These are phyloP conservation scores for Apiospora rasikravindrae DNA, from an alignment of 2,329 filamentous ascomycete species.

Conservation along the genomic window DNA sequence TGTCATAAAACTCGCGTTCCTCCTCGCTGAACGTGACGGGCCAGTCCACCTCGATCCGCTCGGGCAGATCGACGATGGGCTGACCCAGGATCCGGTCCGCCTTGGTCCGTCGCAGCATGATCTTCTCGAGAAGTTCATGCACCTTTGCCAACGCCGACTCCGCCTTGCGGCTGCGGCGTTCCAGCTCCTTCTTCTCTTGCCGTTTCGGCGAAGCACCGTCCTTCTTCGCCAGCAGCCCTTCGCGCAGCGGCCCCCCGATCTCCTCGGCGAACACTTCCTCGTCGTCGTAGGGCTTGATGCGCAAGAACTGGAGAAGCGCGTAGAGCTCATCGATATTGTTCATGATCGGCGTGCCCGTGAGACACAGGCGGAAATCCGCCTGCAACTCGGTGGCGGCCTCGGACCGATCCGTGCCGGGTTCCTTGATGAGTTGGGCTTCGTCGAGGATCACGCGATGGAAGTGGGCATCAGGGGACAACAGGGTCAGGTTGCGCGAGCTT, in stretches of 20 bases:
- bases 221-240: slow-evolving; percentile 58
- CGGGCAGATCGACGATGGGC: slow-evolving; percentile 73
- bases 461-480: slow-evolving; percentile 59
- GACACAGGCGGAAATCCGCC: slow-evolving; percentile 72
- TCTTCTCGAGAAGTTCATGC: slow-evolving; percentile 77
- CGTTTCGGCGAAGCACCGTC: not conserved
- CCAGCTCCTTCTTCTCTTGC: not conserved
- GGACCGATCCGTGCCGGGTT: slow-evolving; percentile 66
- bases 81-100: slow-evolving; percentile 79
- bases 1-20: slow-evolving; percentile 68
- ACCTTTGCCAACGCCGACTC: slow-evolving; percentile 67
- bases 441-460: slow-evolving; percentile 82
- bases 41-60: slow-evolving; percentile 64
- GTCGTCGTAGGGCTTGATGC: slow-evolving; percentile 75
- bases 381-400: slow-evolving; percentile 65
- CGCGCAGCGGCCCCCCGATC: slow-evolving; percentile 34
- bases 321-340: slow-evolving; percentile 81
- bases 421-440: slow-evolving; percentile 85
- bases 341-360: slow-evolving; percentile 90
- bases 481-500: slow-evolving; percentile 46
- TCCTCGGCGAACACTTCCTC: slow-evolving; percentile 66
- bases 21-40: slow-evolving; percentile 70
- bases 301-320: slow-evolving; percentile 78
- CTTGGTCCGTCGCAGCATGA: slow-evolving; percentile 85
- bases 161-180: not conserved